A percentile compares a stretch with the other conserved stretches of the same genome.
phyloP scores from a whole-genome alignment of 352 stramenopile species.

The Salisapilia sapeloensis region DNA sequence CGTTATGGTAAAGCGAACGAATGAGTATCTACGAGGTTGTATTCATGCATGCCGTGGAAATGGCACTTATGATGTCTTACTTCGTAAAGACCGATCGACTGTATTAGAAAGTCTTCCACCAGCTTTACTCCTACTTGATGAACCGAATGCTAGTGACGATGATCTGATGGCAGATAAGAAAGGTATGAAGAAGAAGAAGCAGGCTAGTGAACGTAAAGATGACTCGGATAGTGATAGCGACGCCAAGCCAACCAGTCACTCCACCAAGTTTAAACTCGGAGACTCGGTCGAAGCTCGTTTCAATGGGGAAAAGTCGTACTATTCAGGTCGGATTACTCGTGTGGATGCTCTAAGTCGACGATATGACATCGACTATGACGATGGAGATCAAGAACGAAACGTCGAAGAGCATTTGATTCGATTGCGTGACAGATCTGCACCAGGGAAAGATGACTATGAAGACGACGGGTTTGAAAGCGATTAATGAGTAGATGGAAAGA shows the following conservation, averaged over 20 bases:
- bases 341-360: conserved; percentile 30
- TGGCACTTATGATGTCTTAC: conserved; percentile 33
- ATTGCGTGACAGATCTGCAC: conserved; percentile 1
- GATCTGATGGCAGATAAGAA: conserved; percentile 3
- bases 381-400: conserved; percentile 44
- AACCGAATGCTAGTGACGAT: conserved; percentile 8
- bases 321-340: conserved; percentile 21
- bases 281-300: conserved; percentile 51
- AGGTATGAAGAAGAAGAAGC: conserved; percentile 1
- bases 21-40: conserved; percentile 34
- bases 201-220: conserved; percentile 1
- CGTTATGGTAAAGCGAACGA: conserved; percentile 30
- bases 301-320: conserved; percentile 25
- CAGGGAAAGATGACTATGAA: conserved; percentile 15
- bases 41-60: conserved; percentile 19
- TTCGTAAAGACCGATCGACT: conserved; percentile 4
- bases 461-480: conserved; percentile 48
- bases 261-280: conserved; percentile 20
- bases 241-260: conserved; percentile 2
- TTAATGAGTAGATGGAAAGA: too few relatives aligned
- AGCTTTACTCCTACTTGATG: conserved; percentile 26
- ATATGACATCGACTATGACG: conserved; percentile 54
- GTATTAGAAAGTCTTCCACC: conserved; percentile 8
- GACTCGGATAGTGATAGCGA: conserved; percentile 4
- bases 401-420: conserved; percentile 30